Conservation (phyloP, 1,139 yeast species). For the Citeromyces hawaiiensis region DNA sequence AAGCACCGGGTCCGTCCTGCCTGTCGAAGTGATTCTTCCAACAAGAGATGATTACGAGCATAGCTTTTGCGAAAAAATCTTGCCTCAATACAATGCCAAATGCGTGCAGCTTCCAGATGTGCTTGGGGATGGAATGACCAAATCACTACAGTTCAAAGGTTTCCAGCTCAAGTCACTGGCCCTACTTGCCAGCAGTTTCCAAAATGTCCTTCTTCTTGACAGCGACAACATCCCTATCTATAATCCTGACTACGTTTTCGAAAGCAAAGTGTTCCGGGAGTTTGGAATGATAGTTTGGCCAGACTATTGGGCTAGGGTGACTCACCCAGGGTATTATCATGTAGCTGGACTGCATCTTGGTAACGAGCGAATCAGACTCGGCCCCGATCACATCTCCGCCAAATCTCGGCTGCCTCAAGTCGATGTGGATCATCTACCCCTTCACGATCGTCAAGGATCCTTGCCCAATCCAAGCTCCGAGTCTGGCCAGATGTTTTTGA, state of each 20-base stretch:
- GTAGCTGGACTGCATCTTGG: conserved; percentile 26
- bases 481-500: conserved; percentile 46
- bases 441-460: conserved; percentile 43
- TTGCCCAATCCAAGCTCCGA: conserved; percentile 52
- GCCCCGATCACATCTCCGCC: conserved; percentile 15
- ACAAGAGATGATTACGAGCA: conserved; percentile 31
- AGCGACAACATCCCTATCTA: conserved; percentile 39
- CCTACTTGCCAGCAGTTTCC: conserved; percentile 33
- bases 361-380: conserved; percentile 11
- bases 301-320: conserved; percentile 54
- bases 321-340: conserved; percentile 40
- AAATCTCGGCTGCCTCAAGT: conserved; percentile 11
- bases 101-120: conserved; percentile 32
- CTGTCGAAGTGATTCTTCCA: conserved; percentile 50
- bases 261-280: conserved; percentile 11
- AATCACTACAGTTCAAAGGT: conserved; percentile 27
- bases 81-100: conserved; percentile 33
- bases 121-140: conserved; percentile 12
- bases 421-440: conserved; percentile 14
- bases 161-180: conserved; percentile 45
- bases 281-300: conserved; percentile 39
- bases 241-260: conserved; percentile 29
- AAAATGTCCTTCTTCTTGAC: conserved; percentile 36
- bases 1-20: conserved; percentile 37
- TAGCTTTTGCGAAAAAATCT: conserved; percentile 32